Evolutionary conservation across 345 rosid species (phyloP).

Genomic region (Brassica napus): Da-Ae NC_063441.1:12359501-12360000

Average conservation of each 20-base stretch:
- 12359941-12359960: slow-evolving; percentile 60
- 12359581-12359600: slow-evolving; percentile 18
- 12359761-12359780: not conserved
- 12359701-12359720: slow-evolving; percentile 71
- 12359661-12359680: slow-evolving; percentile 97
- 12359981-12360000: slow-evolving; percentile 9
- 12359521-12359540: slow-evolving; percentile 56
- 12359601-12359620: slow-evolving; percentile 98
- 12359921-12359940: slow-evolving; percentile 54
- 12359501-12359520: slow-evolving; percentile 85
- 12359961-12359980: slow-evolving; percentile 42
- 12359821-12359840: slow-evolving; percentile 77
- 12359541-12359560: slow-evolving; percentile 26
- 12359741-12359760: slow-evolving; percentile 19
- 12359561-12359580: not conserved
- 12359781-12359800: not conserved
- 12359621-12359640: slow-evolving; percentile 66
- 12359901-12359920: slow-evolving; percentile 63
- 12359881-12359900: slow-evolving; percentile 65
- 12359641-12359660: slow-evolving; percentile 68
- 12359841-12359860: slow-evolving; percentile 88
- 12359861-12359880: too few species aligned
- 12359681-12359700: slow-evolving; percentile 58
- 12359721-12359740: slow-evolving; percentile 11
- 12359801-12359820: slow-evolving; percentile 59